A percentile compares a stretch with the other conserved stretches of the same genome.
Evolutionary conservation across 257 asterid species (phyloP).

Genomic region (Solanum habrochaites): DNA sequence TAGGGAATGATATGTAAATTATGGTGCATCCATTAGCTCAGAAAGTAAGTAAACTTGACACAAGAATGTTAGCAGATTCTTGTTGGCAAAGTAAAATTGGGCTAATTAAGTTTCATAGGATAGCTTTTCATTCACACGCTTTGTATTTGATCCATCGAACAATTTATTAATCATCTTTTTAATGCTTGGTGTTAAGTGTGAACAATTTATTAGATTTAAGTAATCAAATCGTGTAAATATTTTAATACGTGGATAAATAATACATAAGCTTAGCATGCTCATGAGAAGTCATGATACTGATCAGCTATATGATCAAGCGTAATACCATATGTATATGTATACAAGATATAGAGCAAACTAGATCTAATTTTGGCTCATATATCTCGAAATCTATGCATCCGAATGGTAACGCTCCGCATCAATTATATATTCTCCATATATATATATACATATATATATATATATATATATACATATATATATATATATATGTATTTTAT

Average conservation of each 20-base stretch:
- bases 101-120: background rate
- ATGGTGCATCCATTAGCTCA: background rate
- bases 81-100: background rate
- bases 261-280: too few species aligned
- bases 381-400: background rate
- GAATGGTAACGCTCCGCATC: background rate
- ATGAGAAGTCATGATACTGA: too few species aligned
- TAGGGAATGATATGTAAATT: background rate
- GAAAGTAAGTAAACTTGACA: background rate
- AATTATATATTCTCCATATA: background rate
- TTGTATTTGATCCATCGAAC: background rate
- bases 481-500: background rate
- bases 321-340: background rate
- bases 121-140: background rate
- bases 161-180: background rate
- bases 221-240: too few species aligned
- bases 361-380: too few species aligned
- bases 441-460: too few species aligned
- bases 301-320: too few species aligned
- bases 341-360: too few species aligned
- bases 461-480: too few species aligned
- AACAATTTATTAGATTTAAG: background rate
- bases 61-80: background rate
- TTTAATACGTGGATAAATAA: too few species aligned
- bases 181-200: background rate